Evolutionary conservation across 208 protist genomes (phyloP), one percentile per base, ranked within the genome.

Genomic region (Crithidia bombi): DNA sequence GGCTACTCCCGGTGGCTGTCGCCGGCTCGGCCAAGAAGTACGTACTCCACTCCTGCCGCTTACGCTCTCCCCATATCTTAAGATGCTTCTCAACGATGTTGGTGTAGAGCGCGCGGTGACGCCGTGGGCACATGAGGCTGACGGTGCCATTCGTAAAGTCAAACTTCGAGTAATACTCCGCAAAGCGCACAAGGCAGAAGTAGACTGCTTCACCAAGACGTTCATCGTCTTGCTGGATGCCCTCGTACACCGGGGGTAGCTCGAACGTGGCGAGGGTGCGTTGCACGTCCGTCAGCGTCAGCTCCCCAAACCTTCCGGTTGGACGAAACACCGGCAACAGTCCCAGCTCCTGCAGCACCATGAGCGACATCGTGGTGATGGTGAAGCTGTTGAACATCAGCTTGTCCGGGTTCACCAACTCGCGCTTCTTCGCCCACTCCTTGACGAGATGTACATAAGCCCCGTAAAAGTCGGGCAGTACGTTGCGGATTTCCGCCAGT

Each of bases 261-360:
- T 61, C 58, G 52, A 94, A 95, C 23, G 12, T 36, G 9, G 75
- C 33, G 4, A 97, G 57, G 0, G 78, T 61, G 1, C 46, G 25
- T 43, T 85, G 55, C 25, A 76, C 92, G 62, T 97, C 88, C 17
- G 55, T 32, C 30, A 92, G 33, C 9, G 88, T 93, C 21, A 97
- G 79, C 78, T 97, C 82, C 3, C 88, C 86, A 54, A 90, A 83
- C 12, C 81, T 61, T 9, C 89, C 89, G 21, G 84, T 93, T 0
- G 87, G 81, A 5, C 67, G 55, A 55, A 97, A 95, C 35, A 94
- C 70, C 10, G 92, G 92, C 19, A 97, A 65, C 58, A 97, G 72
- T 5, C 86, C 86, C 30, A 97, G 76, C 66, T 97, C 92, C 75
- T 97, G 92, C 56, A 97, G 69, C 54, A 97, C 92, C 92, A 94